phyloP scores from a whole-genome alignment of 805 yeast species.

The Yamadazyma sp. region DNA sequence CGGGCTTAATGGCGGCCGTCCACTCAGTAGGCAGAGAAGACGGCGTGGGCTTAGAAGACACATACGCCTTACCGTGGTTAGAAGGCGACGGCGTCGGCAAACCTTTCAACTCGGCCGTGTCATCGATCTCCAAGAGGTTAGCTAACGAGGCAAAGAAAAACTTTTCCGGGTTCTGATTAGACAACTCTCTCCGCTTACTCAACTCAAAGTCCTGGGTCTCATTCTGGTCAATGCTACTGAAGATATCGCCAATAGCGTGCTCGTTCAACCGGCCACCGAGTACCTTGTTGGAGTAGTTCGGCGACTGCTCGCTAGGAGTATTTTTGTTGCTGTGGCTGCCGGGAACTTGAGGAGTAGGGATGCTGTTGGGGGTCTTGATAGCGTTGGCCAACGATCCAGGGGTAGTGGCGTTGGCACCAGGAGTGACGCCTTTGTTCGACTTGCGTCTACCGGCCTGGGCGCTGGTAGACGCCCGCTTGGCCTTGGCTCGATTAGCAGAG shows the following conservation, averaged over 20 bases:
- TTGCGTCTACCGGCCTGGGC: constrained; percentile 22
- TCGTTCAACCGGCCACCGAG: constrained; percentile 16
- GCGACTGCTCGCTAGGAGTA: constrained; percentile 42
- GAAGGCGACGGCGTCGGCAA: constrained; percentile 18
- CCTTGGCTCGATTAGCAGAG: constrained; percentile 9
- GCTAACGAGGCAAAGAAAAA: constrained; percentile 53
- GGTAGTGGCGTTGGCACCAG: constrained; percentile 29
- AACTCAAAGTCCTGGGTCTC: constrained; percentile 38
- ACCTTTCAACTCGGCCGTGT: constrained; percentile 18
- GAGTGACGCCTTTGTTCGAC: constrained; percentile 28
- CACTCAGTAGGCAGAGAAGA: constrained; percentile 41
- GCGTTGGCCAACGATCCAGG: constrained; percentile 40
- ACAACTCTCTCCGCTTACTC: constrained; percentile 47
- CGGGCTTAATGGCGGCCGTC: constrained; percentile 47
- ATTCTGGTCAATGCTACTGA: constrained; percentile 18
- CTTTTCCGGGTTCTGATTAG: constrained; percentile 44
- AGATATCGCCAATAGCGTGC: constrained; percentile 24
- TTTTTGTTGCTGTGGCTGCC: constrained; percentile 39
- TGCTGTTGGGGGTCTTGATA: constrained; percentile 45
- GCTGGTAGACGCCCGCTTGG: constrained; percentile 17
- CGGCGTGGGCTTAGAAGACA: constrained; percentile 26
- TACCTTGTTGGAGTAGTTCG: constrained; percentile 22
- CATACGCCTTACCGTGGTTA: constrained; percentile 11
- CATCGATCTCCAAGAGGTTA: constrained; percentile 48
- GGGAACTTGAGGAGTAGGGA: constrained; percentile 42